Percentiles rank a stretch among this genome's conserved stretches.
Evolutionary conservation across 2,329 filamentous ascomycete genomes (phyloP).

Genomic region (Macrophomina tecta): DNA sequence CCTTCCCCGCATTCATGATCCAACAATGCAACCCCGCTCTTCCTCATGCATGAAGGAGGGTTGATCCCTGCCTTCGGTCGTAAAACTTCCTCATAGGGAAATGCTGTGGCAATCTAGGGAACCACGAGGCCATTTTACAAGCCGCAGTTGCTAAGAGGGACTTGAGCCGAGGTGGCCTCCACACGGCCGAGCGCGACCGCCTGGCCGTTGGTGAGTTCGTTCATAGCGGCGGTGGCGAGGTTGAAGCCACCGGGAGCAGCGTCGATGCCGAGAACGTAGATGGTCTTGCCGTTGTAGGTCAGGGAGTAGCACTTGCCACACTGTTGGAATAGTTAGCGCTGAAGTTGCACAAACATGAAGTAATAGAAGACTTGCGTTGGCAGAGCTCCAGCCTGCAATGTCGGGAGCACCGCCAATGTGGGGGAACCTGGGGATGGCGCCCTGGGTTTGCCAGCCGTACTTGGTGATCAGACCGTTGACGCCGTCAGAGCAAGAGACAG

Average conservation of each 20-base stretch:
- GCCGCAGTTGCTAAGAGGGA: constrained; percentile 45
- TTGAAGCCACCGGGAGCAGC: constrained; percentile 56
- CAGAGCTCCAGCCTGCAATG: constrained; percentile 53
- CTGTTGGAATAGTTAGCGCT: constrained; percentile 33
- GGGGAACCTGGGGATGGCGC: constrained; percentile 54
- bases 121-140: constrained; percentile 28
- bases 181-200: constrained; percentile 54
- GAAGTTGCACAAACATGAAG: background rate
- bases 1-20: constrained; percentile 7
- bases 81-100: background rate
- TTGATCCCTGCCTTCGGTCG: background rate
- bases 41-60: constrained; percentile 8
- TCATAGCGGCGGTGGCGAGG: constrained; percentile 55
- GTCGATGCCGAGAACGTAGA: constrained; percentile 59
- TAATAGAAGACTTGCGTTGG: constrained; percentile 34
- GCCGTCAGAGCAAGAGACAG: constrained; percentile 72
- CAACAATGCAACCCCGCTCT: constrained; percentile 15
- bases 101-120: background rate
- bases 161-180: constrained; percentile 47
- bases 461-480: constrained; percentile 68
- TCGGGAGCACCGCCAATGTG: constrained; percentile 57
- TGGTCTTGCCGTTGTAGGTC: constrained; percentile 53
- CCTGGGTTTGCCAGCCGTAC: constrained; percentile 62
- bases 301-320: constrained; percentile 62
- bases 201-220: constrained; percentile 43